Evolutionary conservation across 2,329 filamentous ascomycete genomes (phyloP), one percentile per base, ranked within the genome.

Genomic region (Curvularia sp.): DNA sequence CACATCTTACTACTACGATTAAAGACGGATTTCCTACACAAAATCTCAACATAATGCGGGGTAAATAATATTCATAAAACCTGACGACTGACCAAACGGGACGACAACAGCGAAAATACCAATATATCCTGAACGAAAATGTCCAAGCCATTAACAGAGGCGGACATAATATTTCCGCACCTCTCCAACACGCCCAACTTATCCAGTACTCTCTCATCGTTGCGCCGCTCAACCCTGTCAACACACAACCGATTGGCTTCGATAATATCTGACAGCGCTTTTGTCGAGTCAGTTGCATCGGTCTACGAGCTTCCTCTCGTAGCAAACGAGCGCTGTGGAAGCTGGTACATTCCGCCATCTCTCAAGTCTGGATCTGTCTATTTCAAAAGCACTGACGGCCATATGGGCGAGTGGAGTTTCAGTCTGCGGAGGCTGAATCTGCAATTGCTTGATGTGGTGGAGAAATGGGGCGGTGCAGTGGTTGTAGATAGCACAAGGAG

Each of bases 321-420:
- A 13, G 93, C 94, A 30, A 99, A 99, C 73, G 93, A 98, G 81
- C 86, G 95, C 59, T 98, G 95, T 75, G 95, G 95, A 0, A 94
- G 91, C 77, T 99, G 95, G 95, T 98, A 98, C 75, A 90, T 98
- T 26, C 78, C 80, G 2, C 89, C 89, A 0, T 76, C 76, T 7
- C 71, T 71, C 26, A 95, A 94, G 77, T 79, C 74, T 1, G 90
- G 86, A 31, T 93, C 90, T 64, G 91, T 90, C 31, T 99, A 98
- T 78, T 99, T 98, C 80, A 99, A 99, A 83, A 96, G 92, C 78
- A 99, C 95, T 1, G 95, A 99, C 79, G 95, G 95, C 0, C 95
- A 99, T 76, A 88, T 88, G 52, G 89, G 91, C 8, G 88, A 96
- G 71, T 99, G 95, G 95, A 86, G 88, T 61, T 97, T 98, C 73